Evolutionary conservation across 805 yeast genomes (phyloP).

Genomic region (Saccharomycopsis sp.): DNA sequence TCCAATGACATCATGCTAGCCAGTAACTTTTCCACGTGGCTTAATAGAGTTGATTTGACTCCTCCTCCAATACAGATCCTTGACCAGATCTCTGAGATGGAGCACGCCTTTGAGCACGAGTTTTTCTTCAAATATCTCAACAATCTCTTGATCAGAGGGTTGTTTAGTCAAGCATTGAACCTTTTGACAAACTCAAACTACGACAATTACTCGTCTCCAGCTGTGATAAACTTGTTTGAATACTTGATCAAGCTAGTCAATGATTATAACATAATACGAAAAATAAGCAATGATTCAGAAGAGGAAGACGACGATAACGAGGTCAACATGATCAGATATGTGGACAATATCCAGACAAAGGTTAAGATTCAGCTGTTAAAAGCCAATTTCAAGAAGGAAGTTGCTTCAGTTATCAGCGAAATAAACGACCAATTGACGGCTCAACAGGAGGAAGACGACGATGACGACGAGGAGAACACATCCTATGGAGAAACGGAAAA

Average conservation of each 20-base stretch:
- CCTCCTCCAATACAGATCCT: constrained; percentile 46
- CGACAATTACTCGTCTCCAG: constrained; percentile 30
- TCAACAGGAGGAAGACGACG: not conserved
- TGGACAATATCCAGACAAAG: constrained; percentile 2
- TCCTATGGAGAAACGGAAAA: not conserved
- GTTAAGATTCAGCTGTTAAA: not conserved
- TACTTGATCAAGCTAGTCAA: constrained; percentile 23
- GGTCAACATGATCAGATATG: not conserved
- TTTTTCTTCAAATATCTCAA: constrained; percentile 59
- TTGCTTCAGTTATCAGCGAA: constrained; percentile 1
- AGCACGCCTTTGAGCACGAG: constrained; percentile 42
- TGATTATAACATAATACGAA: constrained; percentile 11
- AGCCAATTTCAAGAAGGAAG: constrained; percentile 11
- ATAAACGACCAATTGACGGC: constrained; percentile 6
- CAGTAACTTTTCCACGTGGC: constrained; percentile 49
- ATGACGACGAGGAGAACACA: not conserved
- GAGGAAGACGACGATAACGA: not conserved
- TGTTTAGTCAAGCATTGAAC: constrained; percentile 47
- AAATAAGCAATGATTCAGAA: not conserved
- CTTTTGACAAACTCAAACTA: constrained; percentile 41
- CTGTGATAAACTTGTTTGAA: constrained; percentile 11
- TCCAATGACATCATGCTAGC: constrained; percentile 37
- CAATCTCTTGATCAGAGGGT: constrained; percentile 55
- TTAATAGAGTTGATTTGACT: constrained; percentile 61
- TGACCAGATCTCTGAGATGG: constrained; percentile 37